A percentile compares a stretch with the other conserved stretches of the same genome.
phyloP scores from a whole-genome alignment of 805 yeast genomes.

The Zygosaccharomyces lentus region DNA sequence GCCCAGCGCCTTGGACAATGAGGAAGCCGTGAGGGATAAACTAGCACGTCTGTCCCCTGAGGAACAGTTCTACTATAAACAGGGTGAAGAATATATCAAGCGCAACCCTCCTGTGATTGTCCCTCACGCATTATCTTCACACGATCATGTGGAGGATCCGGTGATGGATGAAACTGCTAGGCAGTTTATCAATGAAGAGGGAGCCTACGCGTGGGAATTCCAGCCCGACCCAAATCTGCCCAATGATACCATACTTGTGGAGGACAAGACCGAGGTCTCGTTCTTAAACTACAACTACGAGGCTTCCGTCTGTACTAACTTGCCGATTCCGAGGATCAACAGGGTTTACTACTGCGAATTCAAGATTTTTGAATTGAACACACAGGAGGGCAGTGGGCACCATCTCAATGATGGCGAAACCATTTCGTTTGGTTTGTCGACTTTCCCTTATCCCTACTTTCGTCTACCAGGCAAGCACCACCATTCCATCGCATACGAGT shows the following conservation, averaged over 20 bases:
- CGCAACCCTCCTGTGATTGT: slow-evolving; percentile 43
- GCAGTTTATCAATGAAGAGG: slow-evolving; percentile 74
- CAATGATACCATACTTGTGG: slow-evolving; percentile 54
- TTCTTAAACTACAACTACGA: slow-evolving; percentile 54
- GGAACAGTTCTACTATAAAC: slow-evolving; percentile 39
- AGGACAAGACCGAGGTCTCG: slow-evolving; percentile 59
- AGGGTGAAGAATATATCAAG: slow-evolving; percentile 38
- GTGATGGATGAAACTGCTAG: slow-evolving; percentile 34
- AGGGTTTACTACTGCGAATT: slow-evolving; percentile 88
- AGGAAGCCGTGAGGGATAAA: slow-evolving; percentile 55
- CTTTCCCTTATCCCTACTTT: slow-evolving; percentile 90
- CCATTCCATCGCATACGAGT: slow-evolving; percentile 82
- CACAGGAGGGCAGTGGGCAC: slow-evolving; percentile 35
- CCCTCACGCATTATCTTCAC: slow-evolving; percentile 30
- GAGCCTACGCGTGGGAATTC: slow-evolving; percentile 88
- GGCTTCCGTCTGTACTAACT: slow-evolving; percentile 69
- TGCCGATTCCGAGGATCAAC: slow-evolving; percentile 78
- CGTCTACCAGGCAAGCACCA: slow-evolving; percentile 89
- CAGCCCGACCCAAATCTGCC: slow-evolving; percentile 50
- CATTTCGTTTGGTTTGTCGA: slow-evolving; percentile 73
- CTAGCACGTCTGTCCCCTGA: slow-evolving; percentile 51
- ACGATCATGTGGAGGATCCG: slow-evolving; percentile 29
- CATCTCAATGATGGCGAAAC: slow-evolving; percentile 38
- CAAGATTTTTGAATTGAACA: slow-evolving; percentile 68
- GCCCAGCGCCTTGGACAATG: slow-evolving; percentile 64